These are phyloP conservation scores for Ceratobasidium theobromae DNA, from an alignment of 1,284 basidiomycete species.

Conservation along the genomic window DNA sequence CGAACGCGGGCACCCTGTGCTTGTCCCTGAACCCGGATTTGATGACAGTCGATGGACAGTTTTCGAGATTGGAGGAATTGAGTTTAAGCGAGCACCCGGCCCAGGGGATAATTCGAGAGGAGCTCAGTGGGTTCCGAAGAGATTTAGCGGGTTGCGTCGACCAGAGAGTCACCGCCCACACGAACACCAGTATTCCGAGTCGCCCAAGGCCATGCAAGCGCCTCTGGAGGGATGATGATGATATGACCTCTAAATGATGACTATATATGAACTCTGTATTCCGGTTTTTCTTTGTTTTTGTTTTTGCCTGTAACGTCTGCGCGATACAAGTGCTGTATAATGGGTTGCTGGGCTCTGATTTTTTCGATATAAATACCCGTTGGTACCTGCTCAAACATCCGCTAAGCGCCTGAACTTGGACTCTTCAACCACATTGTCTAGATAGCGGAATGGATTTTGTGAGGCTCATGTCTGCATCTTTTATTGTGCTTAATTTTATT, in stretches of 20 bases:
- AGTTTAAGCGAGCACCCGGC: slow-evolving; percentile 23
- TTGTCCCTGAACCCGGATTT: slow-evolving; percentile 25
- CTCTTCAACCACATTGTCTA: neutral
- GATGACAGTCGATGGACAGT: slow-evolving; percentile 30
- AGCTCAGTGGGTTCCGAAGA: slow-evolving; percentile 18
- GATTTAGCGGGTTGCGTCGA: slow-evolving; percentile 6
- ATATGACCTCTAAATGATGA: neutral
- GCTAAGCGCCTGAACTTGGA: slow-evolving; percentile 9
- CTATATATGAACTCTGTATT: neutral
- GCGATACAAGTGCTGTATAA: slow-evolving; percentile 25
- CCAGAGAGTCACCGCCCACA: neutral
- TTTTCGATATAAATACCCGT: neutral
- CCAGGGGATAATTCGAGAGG: neutral
- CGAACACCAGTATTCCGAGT: slow-evolving; percentile 22
- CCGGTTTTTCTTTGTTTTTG: neutral
- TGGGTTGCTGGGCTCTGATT: neutral
- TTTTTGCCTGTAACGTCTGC: slow-evolving; percentile 2
- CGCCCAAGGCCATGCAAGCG: slow-evolving; percentile 16
- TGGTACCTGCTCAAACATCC: neutral
- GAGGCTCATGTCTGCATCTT: neutral
- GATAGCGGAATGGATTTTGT: slow-evolving; percentile 16
- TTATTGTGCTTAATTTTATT: neutral
- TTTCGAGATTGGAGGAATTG: slow-evolving; percentile 29
- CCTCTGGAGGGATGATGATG: slow-evolving; percentile 15
- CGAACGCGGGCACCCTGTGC: slow-evolving; percentile 14